Conservation (phyloP, 257 asterid genomes). For the Scutellaria baicalensis region DNA sequence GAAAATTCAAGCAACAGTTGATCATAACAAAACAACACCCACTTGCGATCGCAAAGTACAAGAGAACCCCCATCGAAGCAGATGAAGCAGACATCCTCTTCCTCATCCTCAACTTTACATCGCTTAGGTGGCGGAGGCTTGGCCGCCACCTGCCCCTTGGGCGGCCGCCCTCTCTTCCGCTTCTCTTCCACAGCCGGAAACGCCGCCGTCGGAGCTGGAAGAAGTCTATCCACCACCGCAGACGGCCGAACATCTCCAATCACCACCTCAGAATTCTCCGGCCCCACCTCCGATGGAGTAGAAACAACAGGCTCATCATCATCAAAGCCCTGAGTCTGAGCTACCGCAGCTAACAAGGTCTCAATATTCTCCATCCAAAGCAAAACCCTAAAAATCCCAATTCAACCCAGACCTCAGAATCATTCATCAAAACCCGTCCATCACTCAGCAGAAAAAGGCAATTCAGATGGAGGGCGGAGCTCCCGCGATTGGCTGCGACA, state of each 20-base stretch:
- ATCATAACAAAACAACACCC: slow-evolving; percentile 20
- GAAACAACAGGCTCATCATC: slow-evolving; percentile 24
- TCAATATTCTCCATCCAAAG: slow-evolving; percentile 38
- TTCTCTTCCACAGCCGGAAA: slow-evolving; percentile 26
- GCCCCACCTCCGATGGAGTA: slow-evolving; percentile 1
- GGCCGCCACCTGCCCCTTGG: slow-evolving; percentile 21
- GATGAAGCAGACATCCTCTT: slow-evolving; percentile 74
- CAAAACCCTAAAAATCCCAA: neutral
- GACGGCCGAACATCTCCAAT: slow-evolving; percentile 4
- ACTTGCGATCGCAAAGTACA: slow-evolving; percentile 86
- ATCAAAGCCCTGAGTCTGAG: slow-evolving; percentile 46
- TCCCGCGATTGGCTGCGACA: no score
- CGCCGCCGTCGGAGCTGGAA: neutral
- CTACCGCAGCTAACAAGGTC: slow-evolving; percentile 44
- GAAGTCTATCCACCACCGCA: slow-evolving; percentile 2
- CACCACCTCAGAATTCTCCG: slow-evolving; percentile 14
- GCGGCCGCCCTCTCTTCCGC: slow-evolving; percentile 54
- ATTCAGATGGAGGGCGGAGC: no score
- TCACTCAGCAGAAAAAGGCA: no score
- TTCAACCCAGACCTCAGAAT: neutral
- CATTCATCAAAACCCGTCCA: no score
- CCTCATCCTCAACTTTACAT: slow-evolving; percentile 36
- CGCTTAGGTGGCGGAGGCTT: slow-evolving; percentile 37
- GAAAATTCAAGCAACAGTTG: neutral
- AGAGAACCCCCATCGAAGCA: slow-evolving; percentile 89